A percentile compares a stretch with the other conserved stretches of the same genome.
Conservation (phyloP, 768 basidiomycete genomes). For the Tricholoma bakamatsutake region DNA sequence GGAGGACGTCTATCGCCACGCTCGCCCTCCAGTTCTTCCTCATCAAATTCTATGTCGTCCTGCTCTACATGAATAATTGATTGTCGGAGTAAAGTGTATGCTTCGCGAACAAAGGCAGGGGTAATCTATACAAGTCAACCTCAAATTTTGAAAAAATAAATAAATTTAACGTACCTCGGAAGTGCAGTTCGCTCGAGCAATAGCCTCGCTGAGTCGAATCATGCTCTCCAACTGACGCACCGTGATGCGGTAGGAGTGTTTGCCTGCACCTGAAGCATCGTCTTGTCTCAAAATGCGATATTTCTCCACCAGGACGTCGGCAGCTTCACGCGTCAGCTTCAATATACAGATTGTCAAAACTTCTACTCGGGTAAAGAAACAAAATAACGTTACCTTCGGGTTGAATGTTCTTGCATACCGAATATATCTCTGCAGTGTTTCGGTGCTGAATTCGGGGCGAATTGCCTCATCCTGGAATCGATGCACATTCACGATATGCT, state of each 20-base stretch:
- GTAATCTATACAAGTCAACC: constrained; percentile 57
- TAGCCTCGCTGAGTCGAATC: constrained; percentile 96
- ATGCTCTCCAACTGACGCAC: constrained; percentile 98
- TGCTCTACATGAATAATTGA: constrained; percentile 99
- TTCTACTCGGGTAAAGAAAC: background rate
- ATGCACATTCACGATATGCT: constrained; percentile 97
- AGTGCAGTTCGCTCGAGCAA: constrained; percentile 94
- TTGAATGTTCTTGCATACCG: constrained; percentile 96
- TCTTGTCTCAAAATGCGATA: constrained; percentile 90
- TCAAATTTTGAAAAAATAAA: background rate
- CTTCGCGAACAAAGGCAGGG: constrained; percentile 92
- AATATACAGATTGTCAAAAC: constrained; percentile 6
- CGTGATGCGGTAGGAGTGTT: constrained; percentile 95
- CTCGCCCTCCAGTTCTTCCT: constrained; percentile 69
- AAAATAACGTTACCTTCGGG: constrained; percentile 65
- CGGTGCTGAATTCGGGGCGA: constrained; percentile 94
- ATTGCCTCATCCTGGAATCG: constrained; percentile 93
- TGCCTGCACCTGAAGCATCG: constrained; percentile 80
- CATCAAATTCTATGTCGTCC: constrained; percentile 97
- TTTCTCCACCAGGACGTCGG: constrained; percentile 91
- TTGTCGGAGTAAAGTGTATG: constrained; percentile 87
- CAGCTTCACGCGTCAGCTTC: constrained; percentile 89
- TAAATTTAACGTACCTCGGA: constrained; percentile 56
- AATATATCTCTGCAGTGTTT: constrained; percentile 94
- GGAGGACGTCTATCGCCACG: constrained; percentile 33